Evolutionary conservation across 2,329 filamentous ascomycete genomes (phyloP), one percentile per base, ranked within the genome.

Genomic region (Arthrobotrys musiformis): DNA sequence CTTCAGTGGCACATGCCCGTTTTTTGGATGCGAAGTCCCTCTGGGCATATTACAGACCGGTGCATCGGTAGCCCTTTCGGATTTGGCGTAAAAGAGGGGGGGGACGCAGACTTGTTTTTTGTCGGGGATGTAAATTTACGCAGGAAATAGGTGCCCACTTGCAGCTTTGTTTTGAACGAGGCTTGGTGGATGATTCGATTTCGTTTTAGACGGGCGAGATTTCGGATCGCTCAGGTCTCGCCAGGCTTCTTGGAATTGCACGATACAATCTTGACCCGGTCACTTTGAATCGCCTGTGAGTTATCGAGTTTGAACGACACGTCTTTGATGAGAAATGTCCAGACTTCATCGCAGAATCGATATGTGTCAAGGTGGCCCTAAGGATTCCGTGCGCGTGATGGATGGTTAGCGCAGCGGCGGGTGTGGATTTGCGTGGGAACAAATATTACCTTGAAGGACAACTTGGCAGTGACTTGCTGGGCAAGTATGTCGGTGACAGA

Each of bases 271-370:
- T 98, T 98, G 84, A 99, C 92, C 8, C 74, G 74, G 9, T 78
- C 74, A 17, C 74, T 78, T 8, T 67, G 50, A 8, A 78, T 63
- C 11, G 54, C 8, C n/a, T 79, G 72, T n/a, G 74, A 50, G 50
- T 91, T 93, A 81, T 98, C 94, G 86, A 98, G 91, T 86, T 99
- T 99, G 86, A 99, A 98, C n/a, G 91, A 93, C 69, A 98, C 94
- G 80, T 98, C 95, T 85, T 97, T 97, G 85, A 99, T 97, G 73
- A 99, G 89, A 84, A 99, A 99, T 0, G 95, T 99, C 95, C 95
- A 99, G 74, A 99, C 95, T 86, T 99, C 95, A 85, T 99, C 95
- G 86, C 95, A 99, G 88, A 99, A 99, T 81, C 95, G 92, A 86
- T 99, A 99, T 15, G 95, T 98, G 83, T 98, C 94, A 79, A 99